Evolutionary conservation across 345 rosid species (phyloP), one percentile per base, ranked within the genome.

Genomic region (Eucalyptus viminalis): DNA sequence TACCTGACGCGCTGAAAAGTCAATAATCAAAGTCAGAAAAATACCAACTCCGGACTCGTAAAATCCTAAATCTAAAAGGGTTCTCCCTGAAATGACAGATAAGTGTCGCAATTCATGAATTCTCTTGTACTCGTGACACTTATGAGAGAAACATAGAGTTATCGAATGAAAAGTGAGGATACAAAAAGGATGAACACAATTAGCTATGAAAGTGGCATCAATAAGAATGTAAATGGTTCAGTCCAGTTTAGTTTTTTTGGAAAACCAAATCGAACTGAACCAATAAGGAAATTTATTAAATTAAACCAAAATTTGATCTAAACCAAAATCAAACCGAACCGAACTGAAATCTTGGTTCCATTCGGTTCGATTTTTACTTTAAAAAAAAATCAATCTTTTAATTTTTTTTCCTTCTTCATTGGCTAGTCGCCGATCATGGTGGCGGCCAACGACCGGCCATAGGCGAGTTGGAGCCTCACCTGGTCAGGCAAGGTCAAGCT

Each of bases 401-500:
- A 34, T 34, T 5, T 5, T 49, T 0, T 53, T 53, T 1, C 4
- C 5, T 53, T 53, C 58, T 53, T 53, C 58, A 53, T 53, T 53
- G 25, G 25, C 58, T 1, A 8, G 1, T 4, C 2, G 1, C 0
- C 1, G 11, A 11, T 3, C 25, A 53, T 0, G 10, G 25, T 53
- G 58, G 58, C 11, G 2, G 5, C 0, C 5, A 0, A 3, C 5
- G 0, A 53, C 0, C 4, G 5, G 25, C 58, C 25, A 53, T 8
- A 21, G 11, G 58, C 0, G 2, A 53, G 58, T 53, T 53, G 25
- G 5, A 53, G 58, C 58, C 58, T 53, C 2, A 0, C 24, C 0
- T 19, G 1, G 4, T 53, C 1, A 19, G 9, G 11, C 5, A 2
- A 53, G 58, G 58, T 53, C 1, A 11, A 53, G 58, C 58, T 21